Conservation (phyloP, 2,329 filamentous ascomycete genomes). For the Lachnellula cervina region DNA sequence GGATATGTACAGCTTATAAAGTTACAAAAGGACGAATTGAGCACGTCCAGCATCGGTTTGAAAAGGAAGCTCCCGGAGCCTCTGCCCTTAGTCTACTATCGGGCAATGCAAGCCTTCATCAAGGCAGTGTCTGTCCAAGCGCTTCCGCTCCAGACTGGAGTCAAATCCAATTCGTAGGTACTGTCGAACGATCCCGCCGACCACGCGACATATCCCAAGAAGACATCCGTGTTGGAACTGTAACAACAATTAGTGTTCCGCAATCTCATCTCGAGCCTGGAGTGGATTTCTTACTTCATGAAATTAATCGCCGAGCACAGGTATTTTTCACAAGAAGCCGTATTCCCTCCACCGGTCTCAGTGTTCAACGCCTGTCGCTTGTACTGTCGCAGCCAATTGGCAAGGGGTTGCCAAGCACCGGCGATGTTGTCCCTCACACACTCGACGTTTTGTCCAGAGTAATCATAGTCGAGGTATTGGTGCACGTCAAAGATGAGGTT, state of each 20-base stretch:
- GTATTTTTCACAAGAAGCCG: conserved; percentile 30
- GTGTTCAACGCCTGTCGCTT: conserved; percentile 46
- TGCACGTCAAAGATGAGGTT: conserved; percentile 56
- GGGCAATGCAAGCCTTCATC: conserved; percentile 21
- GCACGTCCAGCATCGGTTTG: neutral
- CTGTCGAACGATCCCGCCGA: conserved; percentile 32
- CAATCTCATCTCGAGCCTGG: neutral
- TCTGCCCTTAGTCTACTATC: conserved; percentile 1
- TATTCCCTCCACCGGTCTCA: conserved; percentile 44
- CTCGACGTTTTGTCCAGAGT: conserved; percentile 46
- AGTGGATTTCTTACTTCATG: conserved; percentile 24
- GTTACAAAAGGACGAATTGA: neutral
- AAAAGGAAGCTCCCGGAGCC: too few relatives aligned
- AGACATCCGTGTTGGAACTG: conserved; percentile 34
- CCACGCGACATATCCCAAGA: conserved; percentile 37
- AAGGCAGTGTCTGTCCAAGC: conserved; percentile 21
- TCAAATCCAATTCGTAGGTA: conserved; percentile 25
- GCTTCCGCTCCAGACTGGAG: conserved; percentile 18
- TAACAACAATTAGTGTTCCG: neutral
- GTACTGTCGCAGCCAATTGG: conserved; percentile 42
- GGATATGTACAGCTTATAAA: neutral
- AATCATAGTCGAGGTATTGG: conserved; percentile 56
- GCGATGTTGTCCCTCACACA: conserved; percentile 50
- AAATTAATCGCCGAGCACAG: conserved; percentile 32
- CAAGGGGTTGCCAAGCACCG: conserved; percentile 42